phyloP scores from a whole-genome alignment of 805 yeast genomes.

The Lipomyces yamadae region DNA sequence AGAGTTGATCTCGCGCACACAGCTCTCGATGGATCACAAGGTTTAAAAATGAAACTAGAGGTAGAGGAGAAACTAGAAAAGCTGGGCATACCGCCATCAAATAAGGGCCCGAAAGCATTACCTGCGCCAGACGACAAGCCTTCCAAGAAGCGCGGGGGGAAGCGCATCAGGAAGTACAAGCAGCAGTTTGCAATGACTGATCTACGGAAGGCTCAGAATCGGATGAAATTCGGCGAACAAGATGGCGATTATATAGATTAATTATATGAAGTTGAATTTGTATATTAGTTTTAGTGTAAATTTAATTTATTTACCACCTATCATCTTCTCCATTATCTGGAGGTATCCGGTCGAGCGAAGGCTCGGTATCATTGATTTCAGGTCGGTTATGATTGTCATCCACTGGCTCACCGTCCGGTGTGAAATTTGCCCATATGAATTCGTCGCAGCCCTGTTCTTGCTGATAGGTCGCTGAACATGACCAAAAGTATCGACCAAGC shows the following conservation, averaged over 20 bases:
- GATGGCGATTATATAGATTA: constrained; percentile 70
- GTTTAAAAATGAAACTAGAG: constrained; percentile 63
- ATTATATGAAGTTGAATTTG: constrained; percentile 55
- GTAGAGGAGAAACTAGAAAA: constrained; percentile 69
- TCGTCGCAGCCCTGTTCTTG: constrained; percentile 33
- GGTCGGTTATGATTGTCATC: neutral
- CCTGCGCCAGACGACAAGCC: constrained; percentile 76
- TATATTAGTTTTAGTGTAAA: neutral
- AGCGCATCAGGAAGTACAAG: constrained; percentile 75
- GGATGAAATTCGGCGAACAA: constrained; percentile 77
- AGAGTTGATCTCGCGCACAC: constrained; percentile 67
- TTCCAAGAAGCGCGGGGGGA: constrained; percentile 86
- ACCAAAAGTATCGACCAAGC: constrained; percentile 37
- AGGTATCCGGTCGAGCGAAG: neutral
- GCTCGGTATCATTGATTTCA: neutral
- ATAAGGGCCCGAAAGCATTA: constrained; percentile 62
- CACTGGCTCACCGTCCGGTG: constrained; percentile 29
- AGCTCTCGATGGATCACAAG: constrained; percentile 57
- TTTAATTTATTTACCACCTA: neutral
- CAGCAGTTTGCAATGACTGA: constrained; percentile 83
- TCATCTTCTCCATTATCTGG: neutral
- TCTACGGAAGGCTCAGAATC: constrained; percentile 78
- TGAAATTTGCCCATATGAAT: constrained; percentile 30
- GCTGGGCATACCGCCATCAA: constrained; percentile 76
- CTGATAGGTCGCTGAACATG: constrained; percentile 36